Evolutionary conservation across 176 grass and related monocot species (phyloP), one percentile per base, ranked within the genome.

Genomic region (Oryza officinalis): DNA sequence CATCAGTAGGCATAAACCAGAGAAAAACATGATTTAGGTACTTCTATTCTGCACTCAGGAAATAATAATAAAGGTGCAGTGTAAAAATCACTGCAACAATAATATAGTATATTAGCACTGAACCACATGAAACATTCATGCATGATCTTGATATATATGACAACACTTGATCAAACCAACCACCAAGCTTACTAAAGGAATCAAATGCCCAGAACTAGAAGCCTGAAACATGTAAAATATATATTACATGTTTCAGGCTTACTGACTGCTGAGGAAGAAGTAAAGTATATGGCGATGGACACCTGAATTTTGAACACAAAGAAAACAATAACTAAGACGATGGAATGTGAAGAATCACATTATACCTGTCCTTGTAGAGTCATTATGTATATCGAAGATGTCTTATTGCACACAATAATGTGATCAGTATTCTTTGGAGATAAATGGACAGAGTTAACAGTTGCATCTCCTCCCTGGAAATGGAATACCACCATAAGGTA

Each of bases 401-500:
- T 96, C 83, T 96, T 99, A 77, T 94, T 99, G 76, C 91, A 96
- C 59, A 99, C 93, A 87, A 96, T 80, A 87, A 99, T 96, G 82
- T 99, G 97, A 72, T 99, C 93, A 61, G 77, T 88, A 81, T 99
- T 99, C 85, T 95, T 99, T 20, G 93, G 93, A 81, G 90, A 96
- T 49, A 99, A 78, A 92, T 96, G 93, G 32, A 99, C 93, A 64
- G 91, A 94, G 79, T 99, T 99, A 69, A 99, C 88, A 70, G 91
- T 81, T 80, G 96, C 89, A 70, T 99, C 96, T 75, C 96, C 96
- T 87, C 96, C 91, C 96, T 99, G 86, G 14, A 81, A 93, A 75
- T 79, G 15, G 54, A 86, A 61, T 37, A 61, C 30, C 4, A 43
- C 15, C 15, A 52, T 33, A 52, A 79, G 33, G 52, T 67, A 52